Conservation (phyloP, 192 early-diverging fungal species). For the Coemansia javaensis region DNA sequence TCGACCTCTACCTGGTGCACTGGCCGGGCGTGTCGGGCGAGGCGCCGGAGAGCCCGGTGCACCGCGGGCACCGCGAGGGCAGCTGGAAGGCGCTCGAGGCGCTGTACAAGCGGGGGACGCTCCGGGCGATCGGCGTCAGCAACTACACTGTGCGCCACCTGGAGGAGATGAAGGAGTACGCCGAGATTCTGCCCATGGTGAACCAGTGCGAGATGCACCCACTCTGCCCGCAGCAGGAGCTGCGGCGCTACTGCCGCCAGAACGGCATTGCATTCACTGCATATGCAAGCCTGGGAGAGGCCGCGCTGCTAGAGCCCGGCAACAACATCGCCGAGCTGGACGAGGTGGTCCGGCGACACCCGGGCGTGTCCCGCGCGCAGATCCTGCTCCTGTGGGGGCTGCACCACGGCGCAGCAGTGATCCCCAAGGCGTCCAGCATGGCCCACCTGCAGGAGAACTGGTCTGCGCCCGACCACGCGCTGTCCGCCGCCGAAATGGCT, state of each 20-base stretch:
- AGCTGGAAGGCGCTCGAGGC: slow-evolving; percentile 64
- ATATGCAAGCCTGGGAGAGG: slow-evolving; percentile 70
- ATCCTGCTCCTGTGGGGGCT: slow-evolving; percentile 64
- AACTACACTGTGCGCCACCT: slow-evolving; percentile 64
- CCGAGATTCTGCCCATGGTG: slow-evolving; percentile 58
- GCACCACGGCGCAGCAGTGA: slow-evolving; percentile 60
- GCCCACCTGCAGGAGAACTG: slow-evolving; percentile 28
- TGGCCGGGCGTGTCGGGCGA: slow-evolving; percentile 62
- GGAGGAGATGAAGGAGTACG: slow-evolving; percentile 54
- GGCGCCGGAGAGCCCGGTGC: slow-evolving; percentile 30
- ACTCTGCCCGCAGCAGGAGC: slow-evolving; percentile 52
- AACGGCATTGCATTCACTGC: slow-evolving; percentile 61
- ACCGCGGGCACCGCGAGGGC: slow-evolving; percentile 50
- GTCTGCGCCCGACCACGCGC: background rate
- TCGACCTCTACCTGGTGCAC: slow-evolving; percentile 73
- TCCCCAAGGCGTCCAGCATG: slow-evolving; percentile 57
- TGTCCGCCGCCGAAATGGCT: slow-evolving; percentile 7
- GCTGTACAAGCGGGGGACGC: slow-evolving; percentile 54
- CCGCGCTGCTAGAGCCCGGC: slow-evolving; percentile 21
- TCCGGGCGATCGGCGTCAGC: slow-evolving; percentile 67
- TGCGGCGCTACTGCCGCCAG: slow-evolving; percentile 54
- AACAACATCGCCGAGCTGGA: slow-evolving; percentile 15
- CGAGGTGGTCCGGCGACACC: slow-evolving; percentile 10
- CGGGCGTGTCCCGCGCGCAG: slow-evolving; percentile 41
- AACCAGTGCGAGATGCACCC: slow-evolving; percentile 73